Percentiles rank a stretch among this genome's conserved stretches.
Evolutionary conservation across 108 stramenopile genomes (phyloP).

Genomic region (Pseudonitzschia multistriata): DNA sequence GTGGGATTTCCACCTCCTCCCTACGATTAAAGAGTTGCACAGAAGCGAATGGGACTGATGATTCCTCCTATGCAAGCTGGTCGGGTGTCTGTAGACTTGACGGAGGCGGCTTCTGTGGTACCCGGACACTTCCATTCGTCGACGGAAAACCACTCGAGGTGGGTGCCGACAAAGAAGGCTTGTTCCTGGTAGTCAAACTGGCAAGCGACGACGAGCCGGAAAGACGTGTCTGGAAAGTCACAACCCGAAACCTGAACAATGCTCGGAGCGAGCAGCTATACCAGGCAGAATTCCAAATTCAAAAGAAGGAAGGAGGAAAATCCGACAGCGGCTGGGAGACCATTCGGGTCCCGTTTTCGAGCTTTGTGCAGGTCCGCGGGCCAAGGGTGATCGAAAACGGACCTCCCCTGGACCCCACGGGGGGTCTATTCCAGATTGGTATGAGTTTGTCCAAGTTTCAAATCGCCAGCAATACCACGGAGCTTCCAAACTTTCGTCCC

Average conservation of each 20-base stretch:
- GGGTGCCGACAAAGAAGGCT: constrained; percentile 44
- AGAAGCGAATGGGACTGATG: neutral
- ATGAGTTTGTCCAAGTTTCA: constrained; percentile 69
- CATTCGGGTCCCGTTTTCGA: constrained; percentile 57
- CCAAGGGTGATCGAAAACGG: constrained; percentile 62
- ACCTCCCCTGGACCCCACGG: constrained; percentile 50
- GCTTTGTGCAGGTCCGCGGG: constrained; percentile 68
- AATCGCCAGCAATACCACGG: constrained; percentile 58
- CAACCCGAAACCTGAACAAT: constrained; percentile 46
- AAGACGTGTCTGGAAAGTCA: constrained; percentile 74
- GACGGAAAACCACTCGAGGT: constrained; percentile 39
- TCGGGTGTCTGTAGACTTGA: constrained; percentile 69
- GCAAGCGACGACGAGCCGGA: constrained; percentile 72
- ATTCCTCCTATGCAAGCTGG: constrained; percentile 60
- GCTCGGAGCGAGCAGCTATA: constrained; percentile 57
- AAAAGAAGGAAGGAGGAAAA: neutral
- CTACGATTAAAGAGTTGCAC: constrained; percentile 11
- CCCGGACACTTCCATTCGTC: constrained; percentile 64
- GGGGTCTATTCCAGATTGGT: constrained; percentile 76
- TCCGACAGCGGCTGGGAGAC: constrained; percentile 40
- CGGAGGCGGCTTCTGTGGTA: constrained; percentile 82
- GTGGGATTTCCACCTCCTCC: constrained; percentile 59
- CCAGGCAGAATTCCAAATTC: constrained; percentile 61
- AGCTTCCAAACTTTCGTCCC: constrained; percentile 65
- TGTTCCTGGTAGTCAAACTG: constrained; percentile 58